Percentiles rank a stretch among this genome's conserved stretches.
Conservation (phyloP, 345 rosid genomes). For the Draba incana region DNA sequence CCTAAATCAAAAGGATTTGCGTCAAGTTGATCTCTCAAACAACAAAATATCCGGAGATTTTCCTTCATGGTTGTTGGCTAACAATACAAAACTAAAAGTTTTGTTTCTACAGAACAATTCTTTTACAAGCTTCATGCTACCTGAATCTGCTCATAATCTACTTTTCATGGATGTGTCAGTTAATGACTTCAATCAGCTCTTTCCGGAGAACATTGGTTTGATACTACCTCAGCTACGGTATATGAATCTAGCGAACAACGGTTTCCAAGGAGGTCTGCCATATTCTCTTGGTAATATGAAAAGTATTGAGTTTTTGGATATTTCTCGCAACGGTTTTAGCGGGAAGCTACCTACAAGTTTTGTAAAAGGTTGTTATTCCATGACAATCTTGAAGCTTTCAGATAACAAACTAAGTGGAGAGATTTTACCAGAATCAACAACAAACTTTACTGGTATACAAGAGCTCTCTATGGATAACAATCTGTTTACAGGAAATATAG, state of each 20-base stretch:
- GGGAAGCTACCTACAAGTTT: constrained; percentile 25
- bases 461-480: constrained; percentile 8
- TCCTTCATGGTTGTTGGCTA: constrained; percentile 26
- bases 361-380: constrained; percentile 5
- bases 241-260: neutral
- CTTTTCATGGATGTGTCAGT: constrained; percentile 13
- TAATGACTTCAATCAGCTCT: neutral
- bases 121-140: constrained; percentile 20
- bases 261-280: constrained; percentile 1
- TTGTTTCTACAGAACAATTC: constrained; percentile 23
- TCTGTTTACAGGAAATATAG: constrained; percentile 14
- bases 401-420: constrained; percentile 19
- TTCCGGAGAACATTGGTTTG: neutral
- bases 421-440: neutral
- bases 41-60: constrained; percentile 26
- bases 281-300: constrained; percentile 27
- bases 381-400: neutral
- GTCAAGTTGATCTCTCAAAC: constrained; percentile 27
- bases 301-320: constrained; percentile 1
- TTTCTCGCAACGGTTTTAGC: constrained; percentile 24
- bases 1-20: constrained; percentile 18
- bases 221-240: neutral
- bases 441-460: neutral
- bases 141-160: neutral
- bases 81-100: constrained; percentile 25